Percentiles rank a stretch among this genome's conserved stretches.
Evolutionary conservation across 495 filamentous ascomycete species (phyloP).

Genomic region (Penicillium maclennaniae): DNA sequence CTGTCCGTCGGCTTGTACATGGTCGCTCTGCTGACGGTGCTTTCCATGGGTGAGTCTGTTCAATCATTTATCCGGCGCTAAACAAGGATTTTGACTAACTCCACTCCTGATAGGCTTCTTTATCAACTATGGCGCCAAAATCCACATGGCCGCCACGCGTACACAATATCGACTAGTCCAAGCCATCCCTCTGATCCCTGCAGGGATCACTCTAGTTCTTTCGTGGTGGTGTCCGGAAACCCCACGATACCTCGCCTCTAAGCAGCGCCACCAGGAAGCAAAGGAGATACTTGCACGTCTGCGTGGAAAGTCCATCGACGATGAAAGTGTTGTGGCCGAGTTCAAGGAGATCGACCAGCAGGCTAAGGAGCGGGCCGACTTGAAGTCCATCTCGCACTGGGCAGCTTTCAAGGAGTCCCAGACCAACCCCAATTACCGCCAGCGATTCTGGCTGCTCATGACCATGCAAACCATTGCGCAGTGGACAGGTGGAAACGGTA

Average conservation of each 20-base stretch:
- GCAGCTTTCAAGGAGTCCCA: slow-evolving; percentile 42
- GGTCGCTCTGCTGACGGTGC: slow-evolving; percentile 41
- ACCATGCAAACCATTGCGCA: slow-evolving; percentile 44
- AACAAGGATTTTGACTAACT: neutral
- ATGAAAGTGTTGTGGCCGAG: slow-evolving; percentile 30
- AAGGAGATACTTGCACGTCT: slow-evolving; percentile 38
- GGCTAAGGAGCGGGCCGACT: slow-evolving; percentile 26
- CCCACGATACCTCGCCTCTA: slow-evolving; percentile 40
- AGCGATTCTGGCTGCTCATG: slow-evolving; percentile 45
- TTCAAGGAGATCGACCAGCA: slow-evolving; percentile 36
- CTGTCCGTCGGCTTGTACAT: slow-evolving; percentile 48
- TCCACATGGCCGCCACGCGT: slow-evolving; percentile 37
- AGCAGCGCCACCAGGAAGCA: slow-evolving; percentile 31
- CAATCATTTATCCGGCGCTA: neutral
- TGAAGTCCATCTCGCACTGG: slow-evolving; percentile 35
- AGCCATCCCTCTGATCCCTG: slow-evolving; percentile 40
- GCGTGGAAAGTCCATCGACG: slow-evolving; percentile 28
- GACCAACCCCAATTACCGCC: slow-evolving; percentile 38
- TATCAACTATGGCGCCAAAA: slow-evolving; percentile 42
- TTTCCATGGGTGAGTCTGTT: slow-evolving; percentile 37
- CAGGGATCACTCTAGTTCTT: slow-evolving; percentile 33
- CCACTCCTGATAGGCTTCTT: slow-evolving; percentile 37
- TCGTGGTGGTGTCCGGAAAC: slow-evolving; percentile 40
- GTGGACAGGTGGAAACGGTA: slow-evolving; percentile 48
- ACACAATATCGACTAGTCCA: slow-evolving; percentile 45